Evolutionary conservation across 257 asterid genomes (phyloP).

Genomic region (Solanum dulcamara): DNA sequence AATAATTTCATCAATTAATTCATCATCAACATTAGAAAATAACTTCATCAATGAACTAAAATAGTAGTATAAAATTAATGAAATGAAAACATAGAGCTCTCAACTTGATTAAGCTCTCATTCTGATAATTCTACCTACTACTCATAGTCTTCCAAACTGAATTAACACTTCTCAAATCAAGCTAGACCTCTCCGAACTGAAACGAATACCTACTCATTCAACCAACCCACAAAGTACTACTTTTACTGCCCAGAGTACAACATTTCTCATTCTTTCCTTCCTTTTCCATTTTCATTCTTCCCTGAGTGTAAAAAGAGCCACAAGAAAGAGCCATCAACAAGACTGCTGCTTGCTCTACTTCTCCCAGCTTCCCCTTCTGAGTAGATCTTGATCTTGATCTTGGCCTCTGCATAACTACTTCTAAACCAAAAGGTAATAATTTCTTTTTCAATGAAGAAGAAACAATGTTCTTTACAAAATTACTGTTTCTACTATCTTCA

Average conservation of each 20-base stretch:
- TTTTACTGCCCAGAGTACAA: not conserved
- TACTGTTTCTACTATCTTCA: constrained; percentile 38
- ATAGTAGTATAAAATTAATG: not conserved
- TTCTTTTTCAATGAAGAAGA: constrained; percentile 30
- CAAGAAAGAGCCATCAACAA: constrained; percentile 86
- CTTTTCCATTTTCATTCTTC: not conserved
- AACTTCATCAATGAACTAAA: not conserved
- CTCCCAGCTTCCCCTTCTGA: constrained; percentile 64
- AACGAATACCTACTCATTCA: not conserved
- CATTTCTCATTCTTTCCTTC: not conserved
- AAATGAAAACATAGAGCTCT: not conserved
- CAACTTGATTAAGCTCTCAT: not conserved
- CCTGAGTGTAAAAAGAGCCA: constrained; percentile 77
- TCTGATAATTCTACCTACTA: not conserved
- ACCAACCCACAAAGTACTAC: not conserved
- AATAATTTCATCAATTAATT: not conserved
- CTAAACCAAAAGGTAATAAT: constrained; percentile 50
- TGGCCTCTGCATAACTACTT: constrained; percentile 63
- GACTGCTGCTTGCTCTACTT: constrained; percentile 86
- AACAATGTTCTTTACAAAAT: constrained; percentile 16
- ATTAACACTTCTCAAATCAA: not conserved
- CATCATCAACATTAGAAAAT: not conserved
- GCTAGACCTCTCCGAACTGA: not conserved
- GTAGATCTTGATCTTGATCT: constrained; percentile 57
- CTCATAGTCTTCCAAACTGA: not conserved